Evolutionary conservation across 306 rosid genomes (phyloP), one percentile per base, ranked within the genome.

Genomic region (Trifolium fragiferum): DNA sequence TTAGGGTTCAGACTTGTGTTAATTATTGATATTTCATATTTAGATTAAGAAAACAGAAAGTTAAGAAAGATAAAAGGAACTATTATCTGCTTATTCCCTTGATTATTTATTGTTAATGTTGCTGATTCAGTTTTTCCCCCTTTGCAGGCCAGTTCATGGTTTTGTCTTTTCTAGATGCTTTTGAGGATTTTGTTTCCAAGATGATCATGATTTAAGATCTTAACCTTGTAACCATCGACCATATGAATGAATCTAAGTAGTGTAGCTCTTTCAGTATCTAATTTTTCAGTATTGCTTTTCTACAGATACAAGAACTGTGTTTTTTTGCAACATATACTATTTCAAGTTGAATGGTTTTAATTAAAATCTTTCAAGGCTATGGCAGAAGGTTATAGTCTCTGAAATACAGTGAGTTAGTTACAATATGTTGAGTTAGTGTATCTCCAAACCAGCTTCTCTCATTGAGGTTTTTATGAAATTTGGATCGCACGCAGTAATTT

Each of bases 131-230:
- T 47, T 38, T 46, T 10, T 37, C 12, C 70, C 67, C 47, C 78
- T 49, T 78, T 79, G 83, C 97, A 90, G 97, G 89, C 71, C 90
- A 90, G 75, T 89, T 91, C 70, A 89, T 92, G 0, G 97, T 89
- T 46, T 70, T 89, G 83, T 89, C 96, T 15, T 93, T 93, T 76
- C 90, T 93, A 5, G 93, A 93, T 82, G 96, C 96, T 41, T 93
- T 91, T 1, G 93, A 93, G 81, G 97, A 93, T 85, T 82, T 90
- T 20, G 93, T 93, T 80, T 67, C 90, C 0, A 76, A 81, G 96
- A 83, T 20, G 61, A 20, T 66, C 83, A 78, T 73, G 88, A 84
- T 76, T 80, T 89, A 75, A 82, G 88, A 82, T 87, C 96, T 77
- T 86, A 83, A 76, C 83, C 91, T 38, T 82, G 91, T 78, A 85